Evolutionary conservation across 208 protist genomes (phyloP).

Genomic region (Blastocrithidia nonstop): DNA sequence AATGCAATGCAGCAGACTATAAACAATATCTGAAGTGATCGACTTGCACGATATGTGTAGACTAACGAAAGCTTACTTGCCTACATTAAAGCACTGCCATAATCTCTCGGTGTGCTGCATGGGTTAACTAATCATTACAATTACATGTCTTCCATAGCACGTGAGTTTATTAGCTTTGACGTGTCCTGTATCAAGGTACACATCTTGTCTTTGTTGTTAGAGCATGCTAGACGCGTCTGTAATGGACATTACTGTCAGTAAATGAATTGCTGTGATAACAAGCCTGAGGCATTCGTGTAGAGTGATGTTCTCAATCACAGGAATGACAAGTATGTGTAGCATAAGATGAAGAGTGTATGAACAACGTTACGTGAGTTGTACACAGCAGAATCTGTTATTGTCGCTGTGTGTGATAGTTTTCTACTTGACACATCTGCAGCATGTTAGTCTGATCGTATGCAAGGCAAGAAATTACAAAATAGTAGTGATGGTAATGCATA

Average conservation of each 20-base stretch:
- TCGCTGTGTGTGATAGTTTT: slow-evolving; percentile 33
- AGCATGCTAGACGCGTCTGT: slow-evolving; percentile 17
- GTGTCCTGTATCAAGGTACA: slow-evolving; percentile 68
- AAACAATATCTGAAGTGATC: slow-evolving; percentile 54
- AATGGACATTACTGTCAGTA: background rate
- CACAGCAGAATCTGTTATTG: slow-evolving; percentile 14
- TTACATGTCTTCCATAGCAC: slow-evolving; percentile 67
- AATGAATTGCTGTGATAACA: background rate
- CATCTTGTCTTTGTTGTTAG: slow-evolving; percentile 47
- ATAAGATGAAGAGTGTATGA: background rate
- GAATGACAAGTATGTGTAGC: background rate
- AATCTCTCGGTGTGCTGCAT: slow-evolving; percentile 47
- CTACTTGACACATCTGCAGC: slow-evolving; percentile 45
- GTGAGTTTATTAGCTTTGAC: slow-evolving; percentile 62
- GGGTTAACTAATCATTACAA: slow-evolving; percentile 64
- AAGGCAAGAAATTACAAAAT: too few species aligned
- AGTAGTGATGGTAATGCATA: slow-evolving; percentile 42
- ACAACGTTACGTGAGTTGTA: background rate
- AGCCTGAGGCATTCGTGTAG: background rate
- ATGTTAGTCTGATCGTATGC: too few species aligned
- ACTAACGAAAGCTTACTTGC: slow-evolving; percentile 43
- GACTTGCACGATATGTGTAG: slow-evolving; percentile 46
- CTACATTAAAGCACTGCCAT: slow-evolving; percentile 49
- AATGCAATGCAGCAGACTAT: slow-evolving; percentile 30
- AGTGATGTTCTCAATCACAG: background rate